Percentiles rank a stretch among this genome's conserved stretches.
These are phyloP conservation scores for Pouteria glomerata DNA, from an alignment of 148 eudicot species.

Conservation along the genomic window DNA sequence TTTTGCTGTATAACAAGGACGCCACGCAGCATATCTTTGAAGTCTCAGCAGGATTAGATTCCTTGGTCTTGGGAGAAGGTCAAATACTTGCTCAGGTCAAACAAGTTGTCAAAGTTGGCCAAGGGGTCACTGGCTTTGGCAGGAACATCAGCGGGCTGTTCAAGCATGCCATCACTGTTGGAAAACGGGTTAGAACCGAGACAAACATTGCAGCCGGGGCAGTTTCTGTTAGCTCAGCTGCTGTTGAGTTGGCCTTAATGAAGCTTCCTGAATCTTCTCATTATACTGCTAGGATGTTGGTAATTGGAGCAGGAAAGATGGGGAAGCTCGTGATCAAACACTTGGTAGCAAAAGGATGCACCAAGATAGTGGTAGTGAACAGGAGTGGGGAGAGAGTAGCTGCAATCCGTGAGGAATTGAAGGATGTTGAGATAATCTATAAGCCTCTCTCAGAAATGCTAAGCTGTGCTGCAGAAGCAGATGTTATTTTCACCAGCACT, in stretches of 20 bases:
- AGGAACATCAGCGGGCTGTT: conserved; percentile 91
- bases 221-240: conserved; percentile 94
- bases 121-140: conserved; percentile 88
- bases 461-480: conserved; percentile 70
- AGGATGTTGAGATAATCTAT: conserved; percentile 67
- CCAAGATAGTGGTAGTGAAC: conserved; percentile 81
- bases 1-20: conserved; percentile 72
- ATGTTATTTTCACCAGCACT: conserved; percentile 88
- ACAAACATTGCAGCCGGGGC: conserved; percentile 95
- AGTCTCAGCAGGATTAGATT: conserved; percentile 96
- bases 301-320: conserved; percentile 97
- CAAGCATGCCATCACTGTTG: conserved; percentile 89
- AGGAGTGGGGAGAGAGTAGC: conserved; percentile 71
- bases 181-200: conserved; percentile 80
- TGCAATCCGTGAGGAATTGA: conserved; percentile 64
- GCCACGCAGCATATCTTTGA: conserved; percentile 93
- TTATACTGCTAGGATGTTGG: conserved; percentile 65
- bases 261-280: conserved; percentile 74
- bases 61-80: conserved; percentile 91
- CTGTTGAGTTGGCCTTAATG: conserved; percentile 89
- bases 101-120: conserved; percentile 91
- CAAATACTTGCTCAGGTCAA: conserved; percentile 97
- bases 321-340: conserved; percentile 94
- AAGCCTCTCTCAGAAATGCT: conserved; percentile 76
- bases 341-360: conserved; percentile 87